Conservation (phyloP, 2,329 filamentous ascomycete genomes). For the Penicillium sp. region DNA sequence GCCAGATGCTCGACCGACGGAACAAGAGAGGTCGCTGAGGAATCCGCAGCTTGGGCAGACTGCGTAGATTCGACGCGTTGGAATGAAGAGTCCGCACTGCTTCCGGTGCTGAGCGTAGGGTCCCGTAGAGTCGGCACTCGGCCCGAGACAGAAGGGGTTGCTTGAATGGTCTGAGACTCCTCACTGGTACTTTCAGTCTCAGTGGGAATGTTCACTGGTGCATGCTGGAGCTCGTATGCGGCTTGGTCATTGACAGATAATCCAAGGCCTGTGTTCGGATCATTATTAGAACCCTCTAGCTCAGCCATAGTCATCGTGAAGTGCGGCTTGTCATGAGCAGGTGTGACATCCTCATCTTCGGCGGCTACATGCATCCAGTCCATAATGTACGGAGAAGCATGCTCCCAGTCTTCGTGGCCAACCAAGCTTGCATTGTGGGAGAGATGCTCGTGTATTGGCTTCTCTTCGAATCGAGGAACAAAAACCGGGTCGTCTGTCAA, state of each 20-base stretch:
- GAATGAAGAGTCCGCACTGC: slow-evolving; percentile 39
- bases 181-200: background rate
- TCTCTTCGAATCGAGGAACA: slow-evolving; percentile 31
- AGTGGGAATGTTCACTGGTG: background rate
- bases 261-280: slow-evolving; percentile 38
- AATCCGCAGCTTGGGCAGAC: slow-evolving; percentile 32
- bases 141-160: slow-evolving; percentile 1
- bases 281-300: slow-evolving; percentile 26
- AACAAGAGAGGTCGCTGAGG: slow-evolving; percentile 37
- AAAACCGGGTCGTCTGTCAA: slow-evolving; percentile 37
- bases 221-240: background rate
- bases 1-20: slow-evolving; percentile 29
- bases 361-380: slow-evolving; percentile 48
- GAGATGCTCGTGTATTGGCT: slow-evolving; percentile 21
- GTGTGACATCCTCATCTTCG: slow-evolving; percentile 37
- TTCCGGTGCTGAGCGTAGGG: slow-evolving; percentile 27
- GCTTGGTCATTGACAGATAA: slow-evolving; percentile 35
- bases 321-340: slow-evolving; percentile 30
- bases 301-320: slow-evolving; percentile 15
- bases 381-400: slow-evolving; percentile 47
- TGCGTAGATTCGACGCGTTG: slow-evolving; percentile 26
- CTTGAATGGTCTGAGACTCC: background rate
- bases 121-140: slow-evolving; percentile 17
- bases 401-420: slow-evolving; percentile 46
- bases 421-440: slow-evolving; percentile 43